Evolutionary conservation across 441 rosid genomes (phyloP).

Genomic region (Eutrema salsugineum): DNA sequence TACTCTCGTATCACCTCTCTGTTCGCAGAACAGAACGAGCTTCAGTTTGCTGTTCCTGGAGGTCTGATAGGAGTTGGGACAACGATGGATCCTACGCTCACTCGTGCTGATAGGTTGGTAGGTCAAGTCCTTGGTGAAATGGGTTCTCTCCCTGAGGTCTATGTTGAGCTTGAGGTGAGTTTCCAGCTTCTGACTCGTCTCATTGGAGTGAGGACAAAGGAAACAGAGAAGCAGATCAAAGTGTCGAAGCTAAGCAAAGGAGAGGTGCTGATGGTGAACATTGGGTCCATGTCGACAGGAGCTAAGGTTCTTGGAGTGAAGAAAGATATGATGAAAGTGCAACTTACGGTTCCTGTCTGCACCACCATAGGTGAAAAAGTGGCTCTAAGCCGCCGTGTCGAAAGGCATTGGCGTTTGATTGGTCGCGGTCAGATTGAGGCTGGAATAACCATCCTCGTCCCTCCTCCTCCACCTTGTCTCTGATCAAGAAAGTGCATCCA

Average conservation of each 20-base stretch:
- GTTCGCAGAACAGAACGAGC: too few species aligned
- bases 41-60: too few species aligned
- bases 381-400: constrained; percentile 69
- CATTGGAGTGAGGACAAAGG: constrained; percentile 76
- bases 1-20: too few species aligned
- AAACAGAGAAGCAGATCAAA: constrained; percentile 69
- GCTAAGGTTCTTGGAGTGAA: constrained; percentile 71
- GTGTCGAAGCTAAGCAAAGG: constrained; percentile 63
- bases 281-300: constrained; percentile 80
- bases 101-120: too few species aligned
- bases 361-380: constrained; percentile 72
- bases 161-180: constrained; percentile 76
- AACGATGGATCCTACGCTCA: too few species aligned
- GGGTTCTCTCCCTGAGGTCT: constrained; percentile 78
- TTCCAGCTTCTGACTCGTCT: constrained; percentile 71
- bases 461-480: constrained; percentile 31
- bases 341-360: constrained; percentile 71
- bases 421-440: constrained; percentile 94
- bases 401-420: constrained; percentile 84
- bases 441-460: constrained; percentile 60
- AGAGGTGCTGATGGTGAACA: constrained; percentile 82
- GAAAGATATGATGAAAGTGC: constrained; percentile 76
- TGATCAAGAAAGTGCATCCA: too few species aligned
- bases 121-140: constrained; percentile 46
- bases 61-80: too few species aligned